Conservation (phyloP, 139 green algal species). For the Chlamydomonas incerta region DNA sequence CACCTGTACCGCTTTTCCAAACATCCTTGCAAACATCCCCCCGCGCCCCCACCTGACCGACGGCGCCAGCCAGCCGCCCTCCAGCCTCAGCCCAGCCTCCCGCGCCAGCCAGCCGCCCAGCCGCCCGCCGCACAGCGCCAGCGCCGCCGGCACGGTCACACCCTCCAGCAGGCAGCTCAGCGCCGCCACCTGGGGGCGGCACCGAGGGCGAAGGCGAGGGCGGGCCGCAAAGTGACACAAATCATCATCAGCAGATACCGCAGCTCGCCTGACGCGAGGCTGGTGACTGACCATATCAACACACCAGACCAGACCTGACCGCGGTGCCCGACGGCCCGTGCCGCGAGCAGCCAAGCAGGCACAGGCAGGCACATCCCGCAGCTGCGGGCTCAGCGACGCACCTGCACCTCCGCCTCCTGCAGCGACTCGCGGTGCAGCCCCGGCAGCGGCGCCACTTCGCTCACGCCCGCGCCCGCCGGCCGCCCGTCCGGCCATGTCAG, state of each 20-base stretch:
- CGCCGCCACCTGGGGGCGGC: slow-evolving; percentile 1
- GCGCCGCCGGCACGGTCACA: slow-evolving; percentile 44
- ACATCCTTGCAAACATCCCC: neutral
- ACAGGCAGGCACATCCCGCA: neutral
- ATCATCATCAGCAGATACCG: too few relatives aligned
- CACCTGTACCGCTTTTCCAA: neutral
- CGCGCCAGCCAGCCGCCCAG: slow-evolving; percentile 71
- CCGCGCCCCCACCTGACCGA: slow-evolving; percentile 63
- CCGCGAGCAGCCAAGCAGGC: too few relatives aligned
- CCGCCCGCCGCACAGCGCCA: slow-evolving; percentile 60
- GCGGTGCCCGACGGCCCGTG: too few relatives aligned
- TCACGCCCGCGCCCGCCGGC: slow-evolving; percentile 53
- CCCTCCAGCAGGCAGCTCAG: slow-evolving; percentile 32
- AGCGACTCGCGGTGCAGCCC: slow-evolving; percentile 88
- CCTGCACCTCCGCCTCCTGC: slow-evolving; percentile 71
- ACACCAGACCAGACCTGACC: too few relatives aligned
- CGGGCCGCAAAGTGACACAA: too few relatives aligned
- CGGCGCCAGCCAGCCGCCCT: slow-evolving; percentile 52
- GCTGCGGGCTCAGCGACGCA: slow-evolving; percentile 26
- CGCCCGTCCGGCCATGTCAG: slow-evolving; percentile 26
- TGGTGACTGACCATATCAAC: too few relatives aligned
- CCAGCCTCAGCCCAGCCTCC: slow-evolving; percentile 43
- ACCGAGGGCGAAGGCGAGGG: too few relatives aligned
- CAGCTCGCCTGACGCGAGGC: too few relatives aligned
- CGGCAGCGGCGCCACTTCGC: slow-evolving; percentile 88